phyloP scores from a whole-genome alignment of 2,329 filamentous ascomycete genomes.

The Colletotrichum aenigma region DNA sequence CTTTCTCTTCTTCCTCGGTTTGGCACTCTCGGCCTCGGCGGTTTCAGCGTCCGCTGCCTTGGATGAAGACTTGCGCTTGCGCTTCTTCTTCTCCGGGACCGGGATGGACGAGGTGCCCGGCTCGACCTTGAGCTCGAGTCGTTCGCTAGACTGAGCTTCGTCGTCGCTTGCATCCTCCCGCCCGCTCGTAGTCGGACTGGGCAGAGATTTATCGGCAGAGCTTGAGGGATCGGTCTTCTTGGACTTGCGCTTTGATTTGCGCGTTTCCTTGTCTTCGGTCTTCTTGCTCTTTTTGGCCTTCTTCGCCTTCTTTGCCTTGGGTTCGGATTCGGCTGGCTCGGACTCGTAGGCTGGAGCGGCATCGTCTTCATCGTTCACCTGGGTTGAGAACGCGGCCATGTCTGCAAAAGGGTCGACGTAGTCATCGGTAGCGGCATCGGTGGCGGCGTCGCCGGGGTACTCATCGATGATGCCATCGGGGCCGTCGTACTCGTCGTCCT shows the following conservation, averaged over 20 bases:
- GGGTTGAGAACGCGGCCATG: conserved; percentile 14
- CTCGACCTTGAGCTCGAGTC: neutral
- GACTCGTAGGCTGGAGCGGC: neutral
- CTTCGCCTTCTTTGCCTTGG: neutral
- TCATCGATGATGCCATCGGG: neutral
- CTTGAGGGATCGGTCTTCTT: neutral
- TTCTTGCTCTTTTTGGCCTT: neutral
- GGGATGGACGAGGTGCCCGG: neutral
- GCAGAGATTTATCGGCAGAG: neutral
- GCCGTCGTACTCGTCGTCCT: neutral
- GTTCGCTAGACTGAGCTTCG: neutral
- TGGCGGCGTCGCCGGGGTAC: neutral
- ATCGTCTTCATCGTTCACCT: neutral
- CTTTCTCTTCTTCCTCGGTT: conserved; percentile 8
- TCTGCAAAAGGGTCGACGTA: conserved; percentile 10
- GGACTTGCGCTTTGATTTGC: neutral
- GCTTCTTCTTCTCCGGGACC: neutral
- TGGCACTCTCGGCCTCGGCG: neutral
- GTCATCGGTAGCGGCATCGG: neutral
- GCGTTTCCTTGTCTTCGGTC: neutral
- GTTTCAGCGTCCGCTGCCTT: neutral
- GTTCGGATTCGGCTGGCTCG: neutral
- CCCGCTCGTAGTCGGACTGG: neutral
- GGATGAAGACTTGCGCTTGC: neutral
- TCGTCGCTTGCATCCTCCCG: neutral